These are phyloP conservation scores for Gossypium mustelinum DNA, from an alignment of 345 rosid species.

Conservation along the genomic window DNA sequence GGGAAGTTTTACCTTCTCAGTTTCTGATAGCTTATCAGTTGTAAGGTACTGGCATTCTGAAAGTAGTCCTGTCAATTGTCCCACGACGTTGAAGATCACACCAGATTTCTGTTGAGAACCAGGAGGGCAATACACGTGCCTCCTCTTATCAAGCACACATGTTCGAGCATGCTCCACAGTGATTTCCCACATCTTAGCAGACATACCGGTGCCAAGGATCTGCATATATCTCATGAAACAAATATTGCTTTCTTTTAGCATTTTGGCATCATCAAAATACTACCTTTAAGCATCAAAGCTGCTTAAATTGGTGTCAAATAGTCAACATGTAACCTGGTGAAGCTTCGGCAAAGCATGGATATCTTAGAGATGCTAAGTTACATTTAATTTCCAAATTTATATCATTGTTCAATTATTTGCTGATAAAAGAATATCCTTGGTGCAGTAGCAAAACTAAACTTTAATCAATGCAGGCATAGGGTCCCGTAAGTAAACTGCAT, in stretches of 20 bases:
- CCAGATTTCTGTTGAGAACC: conserved; percentile 59
- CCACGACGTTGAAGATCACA: conserved; percentile 89
- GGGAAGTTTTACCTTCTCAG: conserved; percentile 55
- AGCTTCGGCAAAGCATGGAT: neutral
- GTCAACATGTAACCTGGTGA: neutral
- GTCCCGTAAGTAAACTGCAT: neutral
- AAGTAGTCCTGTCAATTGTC: conserved; percentile 74
- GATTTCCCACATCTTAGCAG: conserved; percentile 98
- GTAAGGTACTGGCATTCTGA: conserved; percentile 64
- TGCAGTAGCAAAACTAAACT: neutral
- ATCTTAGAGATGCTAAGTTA: neutral
- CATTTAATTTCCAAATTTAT: too few relatives aligned
- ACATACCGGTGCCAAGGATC: conserved; percentile 98
- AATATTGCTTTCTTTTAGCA: neutral
- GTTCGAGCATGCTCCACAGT: conserved; percentile 84
- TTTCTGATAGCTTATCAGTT: conserved; percentile 66
- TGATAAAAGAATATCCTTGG: neutral
- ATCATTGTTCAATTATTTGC: neutral
- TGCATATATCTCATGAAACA: conserved; percentile 25
- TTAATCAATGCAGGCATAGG: neutral
- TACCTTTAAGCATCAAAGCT: neutral
- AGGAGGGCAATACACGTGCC: conserved; percentile 52
- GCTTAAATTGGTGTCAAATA: neutral
- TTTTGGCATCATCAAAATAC: neutral
- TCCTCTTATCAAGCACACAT: conserved; percentile 67